Evolutionary conservation across 139 green algal species (phyloP), one percentile per base, ranked within the genome.

Genomic region (Chlamydomonas sp.): DNA sequence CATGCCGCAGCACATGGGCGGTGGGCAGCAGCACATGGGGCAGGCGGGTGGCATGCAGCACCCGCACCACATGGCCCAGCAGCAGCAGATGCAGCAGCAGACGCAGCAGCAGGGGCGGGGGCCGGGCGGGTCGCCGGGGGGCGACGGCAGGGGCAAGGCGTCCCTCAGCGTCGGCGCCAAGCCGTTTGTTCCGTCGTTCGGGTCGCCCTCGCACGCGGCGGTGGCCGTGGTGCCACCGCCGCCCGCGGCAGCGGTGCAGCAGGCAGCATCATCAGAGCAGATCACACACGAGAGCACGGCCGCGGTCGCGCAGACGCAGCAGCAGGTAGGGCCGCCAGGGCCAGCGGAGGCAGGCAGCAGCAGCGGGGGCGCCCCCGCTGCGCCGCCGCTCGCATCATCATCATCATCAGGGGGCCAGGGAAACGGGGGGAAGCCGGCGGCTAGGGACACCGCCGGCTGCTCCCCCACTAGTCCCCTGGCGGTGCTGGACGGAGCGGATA

Each of bases 101-200:
- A 36, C 22, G 20, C 47, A 57, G n/a, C n/a, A n/a, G n/a, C n/a
- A n/a, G n/a, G n/a, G n/a, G n/a, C n/a, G n/a, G n/a, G n/a, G n/a
- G n/a, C n/a, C n/a, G n/a, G n/a, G n/a, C n/a, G n/a, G n/a, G n/a
- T n/a, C n/a, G n/a, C n/a, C n/a, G n/a, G n/a, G n/a, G n/a, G n/a
- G n/a, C n/a, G n/a, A n/a, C n/a, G n/a, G n/a, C n/a, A n/a, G n/a
- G n/a, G n/a, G n/a, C n/a, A n/a, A n/a, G n/a, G n/a, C n/a, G n/a
- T n/a, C n/a, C 34, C 65, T 70, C 29, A 71, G 49, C 16, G 28
- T 35, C 31, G 57, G 61, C 16, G 68, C 69, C 24, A 58, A 61
- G 0, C 39, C 75, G 0, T 76, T 72, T 36, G 75, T 73, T 5
- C 65, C 69, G 16, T 66, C 38, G 22, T 30, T 54, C 62, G 50